Evolutionary conservation across 345 rosid genomes (phyloP), one percentile per base, ranked within the genome.

Genomic region (Populus euphratica): DNA sequence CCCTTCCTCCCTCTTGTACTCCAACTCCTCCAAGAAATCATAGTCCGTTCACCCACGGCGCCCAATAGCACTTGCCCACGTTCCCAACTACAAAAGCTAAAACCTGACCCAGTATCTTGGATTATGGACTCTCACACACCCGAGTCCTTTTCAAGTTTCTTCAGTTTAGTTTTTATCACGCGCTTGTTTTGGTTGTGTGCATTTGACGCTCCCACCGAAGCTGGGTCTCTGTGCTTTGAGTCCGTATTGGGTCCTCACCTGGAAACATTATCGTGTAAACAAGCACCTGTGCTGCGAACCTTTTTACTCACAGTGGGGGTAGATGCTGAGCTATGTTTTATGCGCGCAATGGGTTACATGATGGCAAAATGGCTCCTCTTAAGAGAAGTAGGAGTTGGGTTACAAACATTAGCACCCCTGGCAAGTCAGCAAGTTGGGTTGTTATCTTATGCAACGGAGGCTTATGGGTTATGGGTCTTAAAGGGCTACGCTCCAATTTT

Each of bases 141-240:
- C 0, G 97, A 92, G 49, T 90, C 97, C 0, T 87, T 94, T 68
- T 92, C 97, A 2, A 82, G 85, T 36, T 89, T 93, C 84, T 94
- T 94, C 77, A 85, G 85, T 73, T 70, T 92, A 33, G 84, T 93
- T 18, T 83, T 94, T 74, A 83, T 92, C 67, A 86, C 83, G 38
- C 96, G 93, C 76, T 76, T 94, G 73, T 94, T 94, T 72, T 91
- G 97, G 98, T 23, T 88, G 27, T 94, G 94, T 73, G 89, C 74
- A 0, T 86, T 80, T 52, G 89, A 92, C 73, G 89, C 88, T 27
- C 98, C 97, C 0, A 84, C 86, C 17, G 94, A 86, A 80, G 90
- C 86, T 2, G 97, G 97, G 38, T 91, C 93, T 38, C 82, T 94
- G 73, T 94, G 86, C 86, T 88, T 92, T 56, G 85, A 88, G 9